A percentile compares a stretch with the other conserved stretches of the same genome.
Conservation (phyloP, 768 basidiomycete genomes). For the Paxillus involutus region DNA sequence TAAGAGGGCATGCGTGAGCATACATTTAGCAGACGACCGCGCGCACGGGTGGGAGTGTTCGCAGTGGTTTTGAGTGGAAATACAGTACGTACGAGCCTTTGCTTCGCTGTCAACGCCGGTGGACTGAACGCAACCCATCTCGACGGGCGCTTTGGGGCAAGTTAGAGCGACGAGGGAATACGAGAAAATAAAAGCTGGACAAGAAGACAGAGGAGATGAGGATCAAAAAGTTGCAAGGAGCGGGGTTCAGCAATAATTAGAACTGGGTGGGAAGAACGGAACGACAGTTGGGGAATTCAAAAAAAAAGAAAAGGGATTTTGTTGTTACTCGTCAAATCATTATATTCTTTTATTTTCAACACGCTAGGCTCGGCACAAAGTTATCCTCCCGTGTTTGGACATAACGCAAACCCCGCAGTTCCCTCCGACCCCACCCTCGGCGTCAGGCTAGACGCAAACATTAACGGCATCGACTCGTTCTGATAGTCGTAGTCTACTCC, state of each 20-base stretch:
- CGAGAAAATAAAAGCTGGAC: conserved; percentile 2
- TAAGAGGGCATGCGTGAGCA: background rate
- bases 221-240: conserved; percentile 20
- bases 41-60: background rate
- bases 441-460: background rate
- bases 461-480: background rate
- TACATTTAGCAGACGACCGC: background rate
- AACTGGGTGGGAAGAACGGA: conserved; percentile 16
- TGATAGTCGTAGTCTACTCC: too few relatives aligned
- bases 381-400: conserved; percentile 12
- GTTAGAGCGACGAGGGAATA: conserved; percentile 4
- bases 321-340: conserved; percentile 13
- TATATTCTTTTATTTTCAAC: conserved; percentile 15
- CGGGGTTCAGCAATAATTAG: conserved; percentile 27
- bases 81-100: conserved; percentile 66
- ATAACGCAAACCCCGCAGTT: conserved; percentile 15
- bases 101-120: conserved; percentile 75
- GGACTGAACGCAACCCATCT: conserved; percentile 77
- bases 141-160: conserved; percentile 1
- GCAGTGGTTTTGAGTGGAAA: background rate
- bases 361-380: conserved; percentile 16
- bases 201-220: conserved; percentile 3
- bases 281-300: background rate
- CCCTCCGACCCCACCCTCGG: background rate
- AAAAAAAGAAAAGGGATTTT: conserved; percentile 6